Percentiles rank a stretch among this genome's conserved stretches.
Evolutionary conservation across 805 yeast species (phyloP).

Genomic region (Lachancea sp.): DNA sequence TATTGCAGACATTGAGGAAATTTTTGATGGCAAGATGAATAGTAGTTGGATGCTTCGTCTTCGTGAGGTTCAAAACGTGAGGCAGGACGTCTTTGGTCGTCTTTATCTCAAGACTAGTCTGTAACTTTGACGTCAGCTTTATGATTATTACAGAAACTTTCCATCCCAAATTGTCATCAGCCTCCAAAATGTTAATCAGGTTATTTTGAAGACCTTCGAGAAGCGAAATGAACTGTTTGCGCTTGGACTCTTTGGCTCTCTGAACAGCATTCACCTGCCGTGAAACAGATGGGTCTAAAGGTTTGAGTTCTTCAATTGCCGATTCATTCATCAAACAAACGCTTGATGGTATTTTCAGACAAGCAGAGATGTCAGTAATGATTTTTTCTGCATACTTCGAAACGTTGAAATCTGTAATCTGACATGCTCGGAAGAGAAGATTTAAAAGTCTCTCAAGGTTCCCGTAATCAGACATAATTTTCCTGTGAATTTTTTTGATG

Average conservation of each 20-base stretch:
- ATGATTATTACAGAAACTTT: constrained; percentile 44
- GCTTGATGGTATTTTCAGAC: constrained; percentile 44
- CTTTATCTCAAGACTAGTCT: constrained; percentile 46
- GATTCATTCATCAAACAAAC: constrained; percentile 45
- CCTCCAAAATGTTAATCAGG: constrained; percentile 22
- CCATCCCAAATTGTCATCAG: constrained; percentile 41
- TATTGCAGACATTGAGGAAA: constrained; percentile 45
- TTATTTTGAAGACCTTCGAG: constrained; percentile 39
- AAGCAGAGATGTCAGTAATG: constrained; percentile 36
- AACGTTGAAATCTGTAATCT: constrained; percentile 50
- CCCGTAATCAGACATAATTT: constrained; percentile 51
- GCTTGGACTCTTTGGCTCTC: constrained; percentile 56
- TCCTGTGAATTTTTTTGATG: constrained; percentile 50
- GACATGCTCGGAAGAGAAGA: constrained; percentile 48
- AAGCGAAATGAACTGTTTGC: constrained; percentile 37
- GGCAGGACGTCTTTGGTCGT: constrained; percentile 37
- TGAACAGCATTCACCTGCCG: constrained; percentile 53
- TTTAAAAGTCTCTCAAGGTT: constrained; percentile 43
- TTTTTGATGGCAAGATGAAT: constrained; percentile 57
- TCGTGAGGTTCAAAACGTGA: constrained; percentile 42
- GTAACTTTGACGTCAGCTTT: constrained; percentile 46
- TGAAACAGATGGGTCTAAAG: constrained; percentile 54
- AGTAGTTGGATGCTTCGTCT: constrained; percentile 63
- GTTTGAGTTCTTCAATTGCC: constrained; percentile 42
- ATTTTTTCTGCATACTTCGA: constrained; percentile 48